A percentile compares a stretch with the other conserved stretches of the same genome.
These are phyloP conservation scores for Lupinus albus DNA, from an alignment of 306 rosid species.

Conservation along the genomic window DNA sequence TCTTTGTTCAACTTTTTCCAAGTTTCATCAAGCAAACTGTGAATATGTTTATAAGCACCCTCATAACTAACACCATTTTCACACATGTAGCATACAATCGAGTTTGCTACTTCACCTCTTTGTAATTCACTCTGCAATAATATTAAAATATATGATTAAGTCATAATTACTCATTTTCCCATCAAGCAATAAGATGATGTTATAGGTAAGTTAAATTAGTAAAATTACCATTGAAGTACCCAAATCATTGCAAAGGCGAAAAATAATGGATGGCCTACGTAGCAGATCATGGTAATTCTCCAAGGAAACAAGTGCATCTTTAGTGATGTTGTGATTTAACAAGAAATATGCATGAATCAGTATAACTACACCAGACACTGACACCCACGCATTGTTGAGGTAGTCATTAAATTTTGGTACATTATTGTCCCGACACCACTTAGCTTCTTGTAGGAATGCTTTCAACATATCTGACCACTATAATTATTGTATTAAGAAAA, in stretches of 20 bases:
- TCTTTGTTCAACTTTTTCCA: constrained; percentile 64
- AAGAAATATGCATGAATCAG: constrained; percentile 51
- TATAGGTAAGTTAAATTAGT: constrained; percentile 5
- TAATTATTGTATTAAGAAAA: neutral
- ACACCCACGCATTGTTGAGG: constrained; percentile 55
- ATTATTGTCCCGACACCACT: constrained; percentile 45
- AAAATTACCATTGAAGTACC: constrained; percentile 53
- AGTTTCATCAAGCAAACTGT: constrained; percentile 37
- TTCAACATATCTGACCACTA: constrained; percentile 64
- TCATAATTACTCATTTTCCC: too few species aligned
- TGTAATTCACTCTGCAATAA: constrained; percentile 53
- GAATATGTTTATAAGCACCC: constrained; percentile 29
- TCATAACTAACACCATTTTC: constrained; percentile 42
- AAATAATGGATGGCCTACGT: constrained; percentile 48
- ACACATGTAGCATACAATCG: constrained; percentile 46
- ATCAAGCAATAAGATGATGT: neutral
- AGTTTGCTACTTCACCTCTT: constrained; percentile 60
- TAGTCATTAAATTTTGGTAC: constrained; percentile 51
- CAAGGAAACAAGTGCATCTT: constrained; percentile 44
- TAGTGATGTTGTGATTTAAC: constrained; percentile 40
- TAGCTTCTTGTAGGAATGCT: constrained; percentile 60
- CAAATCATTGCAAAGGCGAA: constrained; percentile 64
- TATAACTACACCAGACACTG: constrained; percentile 45
- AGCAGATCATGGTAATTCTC: constrained; percentile 41
- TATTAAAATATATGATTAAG: neutral